A percentile compares a stretch with the other conserved stretches of the same genome.
These are phyloP conservation scores for Terfezia boudieri DNA, from an alignment of 495 filamentous ascomycete genomes.

Conservation along the genomic window DNA sequence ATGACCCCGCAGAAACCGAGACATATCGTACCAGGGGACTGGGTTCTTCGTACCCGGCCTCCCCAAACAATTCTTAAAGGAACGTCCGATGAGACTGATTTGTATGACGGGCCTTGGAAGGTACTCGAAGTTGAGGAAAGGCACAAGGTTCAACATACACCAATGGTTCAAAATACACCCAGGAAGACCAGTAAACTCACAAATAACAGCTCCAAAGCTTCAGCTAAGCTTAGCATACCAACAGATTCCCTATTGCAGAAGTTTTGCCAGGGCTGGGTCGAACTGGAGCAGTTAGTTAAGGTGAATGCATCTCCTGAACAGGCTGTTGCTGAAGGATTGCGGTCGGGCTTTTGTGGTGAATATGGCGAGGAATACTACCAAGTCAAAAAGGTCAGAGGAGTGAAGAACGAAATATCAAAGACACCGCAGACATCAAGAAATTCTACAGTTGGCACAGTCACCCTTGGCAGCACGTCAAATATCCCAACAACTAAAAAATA, in stretches of 20 bases:
- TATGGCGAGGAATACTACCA: not conserved
- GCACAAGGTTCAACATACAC: not conserved
- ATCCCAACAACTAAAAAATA: not conserved
- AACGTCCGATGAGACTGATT: slow-evolving; percentile 6
- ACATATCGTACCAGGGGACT: slow-evolving; percentile 1
- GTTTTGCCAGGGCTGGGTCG: not conserved
- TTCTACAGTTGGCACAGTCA: not conserved
- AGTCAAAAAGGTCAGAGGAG: not conserved
- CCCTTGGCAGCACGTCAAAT: not conserved
- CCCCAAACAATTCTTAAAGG: not conserved
- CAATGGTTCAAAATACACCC: not conserved
- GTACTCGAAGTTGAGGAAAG: not conserved
- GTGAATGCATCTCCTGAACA: not conserved
- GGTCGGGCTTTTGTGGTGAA: not conserved
- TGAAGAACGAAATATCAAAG: not conserved
- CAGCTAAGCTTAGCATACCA: not conserved
- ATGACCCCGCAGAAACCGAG: no score
- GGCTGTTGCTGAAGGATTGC: not conserved
- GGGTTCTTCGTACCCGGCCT: slow-evolving; percentile 10
- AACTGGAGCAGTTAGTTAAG: not conserved
- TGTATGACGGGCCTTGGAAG: slow-evolving; percentile 11
- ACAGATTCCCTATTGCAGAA: not conserved
- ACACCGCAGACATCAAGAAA: not conserved
- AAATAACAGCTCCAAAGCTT: no score
- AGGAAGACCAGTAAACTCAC: no score